Evolutionary conservation across 257 asterid species (phyloP).

Genomic region (Capsicum baccatum): DNA sequence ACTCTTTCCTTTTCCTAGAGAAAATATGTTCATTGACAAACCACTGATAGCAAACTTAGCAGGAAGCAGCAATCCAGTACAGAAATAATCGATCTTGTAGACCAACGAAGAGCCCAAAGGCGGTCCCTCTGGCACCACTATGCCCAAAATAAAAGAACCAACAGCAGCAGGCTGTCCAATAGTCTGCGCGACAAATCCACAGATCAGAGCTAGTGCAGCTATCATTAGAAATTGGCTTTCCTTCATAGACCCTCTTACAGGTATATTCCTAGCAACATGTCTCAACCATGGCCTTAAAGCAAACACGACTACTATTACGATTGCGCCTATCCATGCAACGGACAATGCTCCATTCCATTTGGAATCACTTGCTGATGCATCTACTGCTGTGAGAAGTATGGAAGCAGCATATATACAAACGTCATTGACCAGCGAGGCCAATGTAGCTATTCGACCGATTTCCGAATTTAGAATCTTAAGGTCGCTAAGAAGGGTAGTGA

Average conservation of each 20-base stretch:
- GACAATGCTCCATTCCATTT: constrained; percentile 26
- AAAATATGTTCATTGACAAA: constrained; percentile 39
- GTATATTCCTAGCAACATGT: constrained; percentile 38
- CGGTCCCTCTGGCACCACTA: constrained; percentile 55
- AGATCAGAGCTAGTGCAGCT: constrained; percentile 36
- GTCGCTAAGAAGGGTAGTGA: constrained; percentile 52
- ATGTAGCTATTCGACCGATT: constrained; percentile 61
- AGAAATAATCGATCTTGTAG: constrained; percentile 41
- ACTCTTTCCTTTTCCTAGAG: constrained; percentile 8
- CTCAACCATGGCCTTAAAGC: constrained; percentile 43
- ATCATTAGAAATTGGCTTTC: constrained; percentile 55
- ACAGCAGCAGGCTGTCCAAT: constrained; percentile 58
- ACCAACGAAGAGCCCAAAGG: constrained; percentile 53
- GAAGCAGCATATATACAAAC: constrained; percentile 40
- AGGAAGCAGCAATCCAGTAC: constrained; percentile 56
- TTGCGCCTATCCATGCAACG: neutral
- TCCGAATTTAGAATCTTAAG: constrained; percentile 70
- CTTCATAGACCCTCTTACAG: constrained; percentile 48
- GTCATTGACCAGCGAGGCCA: constrained; percentile 52
- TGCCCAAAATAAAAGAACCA: constrained; percentile 55
- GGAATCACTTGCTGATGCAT: constrained; percentile 5
- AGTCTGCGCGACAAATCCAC: constrained; percentile 46
- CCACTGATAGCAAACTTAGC: constrained; percentile 61
- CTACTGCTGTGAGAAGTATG: constrained; percentile 10
- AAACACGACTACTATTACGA: constrained; percentile 31